Evolutionary conservation across 768 basidiomycete genomes (phyloP).

Genomic region (Sporobolomyces phaffii): DNA sequence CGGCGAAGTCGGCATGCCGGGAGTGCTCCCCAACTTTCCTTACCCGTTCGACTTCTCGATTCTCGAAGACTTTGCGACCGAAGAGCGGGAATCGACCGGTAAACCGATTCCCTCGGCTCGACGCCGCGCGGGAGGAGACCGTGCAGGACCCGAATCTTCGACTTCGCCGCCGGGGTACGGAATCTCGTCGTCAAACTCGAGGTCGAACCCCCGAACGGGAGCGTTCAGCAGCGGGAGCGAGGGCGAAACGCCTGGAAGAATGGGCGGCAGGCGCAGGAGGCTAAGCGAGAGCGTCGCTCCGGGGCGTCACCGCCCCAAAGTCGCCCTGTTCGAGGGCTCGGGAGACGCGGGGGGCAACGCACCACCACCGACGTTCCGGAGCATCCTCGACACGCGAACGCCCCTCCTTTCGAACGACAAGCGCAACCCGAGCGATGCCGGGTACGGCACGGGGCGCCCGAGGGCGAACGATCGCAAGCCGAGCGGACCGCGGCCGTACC

Average conservation of each 20-base stretch:
- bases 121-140: constrained; percentile 8
- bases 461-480: constrained; percentile 8
- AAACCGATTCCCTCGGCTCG: constrained; percentile 48
- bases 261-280: constrained; percentile 65
- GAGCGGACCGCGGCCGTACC: constrained; percentile 74
- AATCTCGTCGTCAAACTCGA: constrained; percentile 8
- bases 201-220: constrained; percentile 12
- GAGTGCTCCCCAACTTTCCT: constrained; percentile 47
- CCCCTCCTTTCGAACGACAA: constrained; percentile 36
- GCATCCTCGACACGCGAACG: constrained; percentile 49
- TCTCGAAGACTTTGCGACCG: constrained; percentile 70
- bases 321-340: constrained; percentile 76
- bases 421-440: constrained; percentile 32
- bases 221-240: constrained; percentile 34
- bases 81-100: constrained; percentile 64
- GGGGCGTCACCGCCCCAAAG: constrained; percentile 59
- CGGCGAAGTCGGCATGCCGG: constrained; percentile 33
- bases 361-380: constrained; percentile 14
- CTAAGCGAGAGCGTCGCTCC: constrained; percentile 72
- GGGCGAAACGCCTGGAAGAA: constrained; percentile 44
- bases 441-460: constrained; percentile 31
- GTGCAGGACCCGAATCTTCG: background rate
- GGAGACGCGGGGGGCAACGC: constrained; percentile 7
- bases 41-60: constrained; percentile 64
- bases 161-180: constrained; percentile 25